Percentiles rank a stretch among this genome's conserved stretches.
Evolutionary conservation across 2,329 filamentous ascomycete species (phyloP).

Genomic region (Colletotrichum karsti): DNA sequence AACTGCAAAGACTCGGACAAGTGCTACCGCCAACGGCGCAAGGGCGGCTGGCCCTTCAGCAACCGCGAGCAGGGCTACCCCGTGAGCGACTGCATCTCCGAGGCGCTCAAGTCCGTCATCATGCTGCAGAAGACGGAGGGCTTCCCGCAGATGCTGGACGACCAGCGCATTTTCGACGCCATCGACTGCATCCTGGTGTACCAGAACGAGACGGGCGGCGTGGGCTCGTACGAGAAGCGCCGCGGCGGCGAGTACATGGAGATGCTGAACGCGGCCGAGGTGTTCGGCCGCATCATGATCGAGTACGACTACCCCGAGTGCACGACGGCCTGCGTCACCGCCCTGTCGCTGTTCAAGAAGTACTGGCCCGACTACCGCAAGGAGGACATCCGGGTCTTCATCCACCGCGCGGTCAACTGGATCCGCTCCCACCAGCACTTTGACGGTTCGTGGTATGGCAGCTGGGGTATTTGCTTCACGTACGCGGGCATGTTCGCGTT

Average conservation of each 20-base stretch:
- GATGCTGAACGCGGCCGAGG: constrained; percentile 91
- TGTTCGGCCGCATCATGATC: constrained; percentile 97
- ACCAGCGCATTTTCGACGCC: constrained; percentile 84
- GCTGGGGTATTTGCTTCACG: constrained; percentile 98
- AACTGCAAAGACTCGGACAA: constrained; percentile 79
- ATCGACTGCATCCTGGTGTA: constrained; percentile 91
- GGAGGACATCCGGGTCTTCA: constrained; percentile 77
- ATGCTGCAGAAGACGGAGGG: constrained; percentile 81
- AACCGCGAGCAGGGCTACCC: constrained; percentile 93
- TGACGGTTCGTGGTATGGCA: constrained; percentile 97
- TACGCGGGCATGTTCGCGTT: constrained; percentile 97
- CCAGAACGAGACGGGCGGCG: constrained; percentile 87
- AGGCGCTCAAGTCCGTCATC: constrained; percentile 87
- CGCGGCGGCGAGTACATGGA: constrained; percentile 83
- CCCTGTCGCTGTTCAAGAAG: constrained; percentile 81
- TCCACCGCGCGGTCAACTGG: constrained; percentile 78
- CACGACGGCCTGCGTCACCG: constrained; percentile 93
- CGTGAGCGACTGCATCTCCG: constrained; percentile 93
- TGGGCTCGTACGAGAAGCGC: constrained; percentile 88
- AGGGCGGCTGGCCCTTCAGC: constrained; percentile 96
- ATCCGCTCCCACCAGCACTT: constrained; percentile 81
- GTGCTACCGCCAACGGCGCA: constrained; percentile 90
- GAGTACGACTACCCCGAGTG: constrained; percentile 99
- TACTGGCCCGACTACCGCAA: constrained; percentile 84
- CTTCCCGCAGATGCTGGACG: constrained; percentile 78